Evolutionary conservation across 345 rosid species (phyloP).

Genomic region (Aquilaria sinensis): DNA sequence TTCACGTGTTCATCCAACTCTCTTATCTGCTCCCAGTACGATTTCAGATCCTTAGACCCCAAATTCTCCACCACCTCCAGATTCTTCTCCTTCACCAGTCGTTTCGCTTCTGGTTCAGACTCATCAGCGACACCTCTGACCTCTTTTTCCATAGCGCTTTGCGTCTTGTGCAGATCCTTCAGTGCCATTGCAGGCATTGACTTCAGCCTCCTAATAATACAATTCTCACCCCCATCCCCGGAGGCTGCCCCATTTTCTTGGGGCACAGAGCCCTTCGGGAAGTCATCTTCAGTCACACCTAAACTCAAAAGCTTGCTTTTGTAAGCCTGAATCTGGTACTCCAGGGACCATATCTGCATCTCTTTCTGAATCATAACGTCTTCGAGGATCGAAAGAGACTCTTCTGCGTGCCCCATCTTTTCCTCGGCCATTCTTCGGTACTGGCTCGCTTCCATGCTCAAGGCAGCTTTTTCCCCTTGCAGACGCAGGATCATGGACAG

Average conservation of each 20-base stretch:
- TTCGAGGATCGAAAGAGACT: constrained; percentile 62
- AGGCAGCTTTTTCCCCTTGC: constrained; percentile 73
- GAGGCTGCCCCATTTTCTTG: constrained; percentile 22
- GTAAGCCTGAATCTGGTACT: constrained; percentile 77
- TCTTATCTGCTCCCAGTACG: constrained; percentile 56
- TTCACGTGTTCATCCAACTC: constrained; percentile 44
- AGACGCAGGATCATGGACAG: constrained; percentile 81
- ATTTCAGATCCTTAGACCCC: constrained; percentile 28
- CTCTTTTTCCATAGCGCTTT: constrained; percentile 11
- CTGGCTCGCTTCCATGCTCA: constrained; percentile 86
- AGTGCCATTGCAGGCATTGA: constrained; percentile 28
- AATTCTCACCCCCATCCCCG: constrained; percentile 20
- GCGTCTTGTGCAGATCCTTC: constrained; percentile 24
- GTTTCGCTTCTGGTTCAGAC: constrained; percentile 12
- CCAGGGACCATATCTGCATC: constrained; percentile 84
- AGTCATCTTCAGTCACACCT: constrained; percentile 30
- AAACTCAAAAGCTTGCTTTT: constrained; percentile 59
- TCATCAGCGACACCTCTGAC: background rate
- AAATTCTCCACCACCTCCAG: constrained; percentile 28
- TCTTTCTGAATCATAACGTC: constrained; percentile 78
- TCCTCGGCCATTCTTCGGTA: constrained; percentile 87
- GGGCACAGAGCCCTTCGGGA: constrained; percentile 36
- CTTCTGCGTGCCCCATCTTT: constrained; percentile 73
- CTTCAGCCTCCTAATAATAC: constrained; percentile 25
- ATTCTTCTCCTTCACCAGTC: constrained; percentile 21